Evolutionary conservation across 768 basidiomycete species (phyloP), one percentile per base, ranked within the genome.

Genomic region (Porphyrellus cyaneotinctus): DNA sequence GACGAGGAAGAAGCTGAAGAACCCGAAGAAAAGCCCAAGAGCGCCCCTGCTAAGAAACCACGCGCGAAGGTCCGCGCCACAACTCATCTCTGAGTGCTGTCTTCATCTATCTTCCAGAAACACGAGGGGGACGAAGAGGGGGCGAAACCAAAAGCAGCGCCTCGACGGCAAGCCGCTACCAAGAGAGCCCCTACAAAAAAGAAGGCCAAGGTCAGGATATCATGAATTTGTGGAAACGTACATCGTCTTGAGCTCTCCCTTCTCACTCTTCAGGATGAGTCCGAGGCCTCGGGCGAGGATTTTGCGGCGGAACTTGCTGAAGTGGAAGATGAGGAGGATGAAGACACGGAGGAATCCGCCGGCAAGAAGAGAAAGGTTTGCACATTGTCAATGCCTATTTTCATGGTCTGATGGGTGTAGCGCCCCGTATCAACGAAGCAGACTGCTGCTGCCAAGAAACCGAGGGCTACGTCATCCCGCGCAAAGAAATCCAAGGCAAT

Each of bases 331-430:
- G 77, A 76, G 1, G 78, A 76, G 14, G 78, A 80, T 12, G 74
- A 74, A 2, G 70, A 69, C 8, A 54, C 47, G 8, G 74, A 72
- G 10, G 66, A 66, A 58, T 68, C 66, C 18, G 51, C 51, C 11
- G 64, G 64, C 61, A 87, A 83, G 75, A 91, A 90, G 72, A 83
- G 85, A 71, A 87, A 88, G 82, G 87, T 83, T 60, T 20, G 71
- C 20, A 17, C 10, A 1, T 13, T 39, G 4, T 13, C 9, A 31
- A n/a, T 38, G 20, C 43, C 35, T 39, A 18, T 24, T 26, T 43
- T 33, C 33, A 4, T 39, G 30, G 11, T 51, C 52, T 51, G 51
- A 64, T 30, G 38, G 44, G 41, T 26, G 22, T 54, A 80, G 78
- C 74, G 74, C 51, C 71, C 77, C 5, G 66, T 68, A 12, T 57